phyloP scores from a whole-genome alignment of 495 filamentous ascomycete species.

The Penicillium silybi region DNA sequence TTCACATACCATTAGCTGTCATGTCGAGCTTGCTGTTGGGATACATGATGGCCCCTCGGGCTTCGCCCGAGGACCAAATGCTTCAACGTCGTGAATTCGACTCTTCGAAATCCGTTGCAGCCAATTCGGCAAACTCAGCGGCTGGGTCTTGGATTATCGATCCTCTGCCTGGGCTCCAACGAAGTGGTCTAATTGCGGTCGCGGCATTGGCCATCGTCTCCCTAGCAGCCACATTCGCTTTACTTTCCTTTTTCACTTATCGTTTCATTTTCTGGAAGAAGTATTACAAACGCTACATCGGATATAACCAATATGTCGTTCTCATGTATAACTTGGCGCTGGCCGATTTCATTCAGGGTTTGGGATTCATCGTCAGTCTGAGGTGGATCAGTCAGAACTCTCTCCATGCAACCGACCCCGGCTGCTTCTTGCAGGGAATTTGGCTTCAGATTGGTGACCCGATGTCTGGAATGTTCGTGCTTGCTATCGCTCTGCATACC shows the following conservation, averaged over 20 bases:
- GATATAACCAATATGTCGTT: conserved; percentile 63
- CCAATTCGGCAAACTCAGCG: conserved; percentile 13
- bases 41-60: conserved; percentile 6
- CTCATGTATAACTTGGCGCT: conserved; percentile 68
- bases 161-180: conserved; percentile 42
- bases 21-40: conserved; percentile 11
- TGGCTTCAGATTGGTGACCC: conserved; percentile 63
- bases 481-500: conserved; percentile 59
- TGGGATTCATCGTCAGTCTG: conserved; percentile 58
- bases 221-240: conserved; percentile 45
- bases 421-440: conserved; percentile 64
- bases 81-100: conserved; percentile 6
- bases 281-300: conserved; percentile 30
- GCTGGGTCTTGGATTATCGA: conserved; percentile 20
- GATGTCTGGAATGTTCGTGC: conserved; percentile 59
- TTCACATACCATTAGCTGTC: not conserved
- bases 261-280: conserved; percentile 49
- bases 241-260: conserved; percentile 48
- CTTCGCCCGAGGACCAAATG: not conserved
- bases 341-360: conserved; percentile 62
- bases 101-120: conserved; percentile 3
- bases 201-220: conserved; percentile 49
- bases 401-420: conserved; percentile 45
- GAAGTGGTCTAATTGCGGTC: conserved; percentile 45
- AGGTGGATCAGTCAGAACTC: conserved; percentile 48